A percentile compares a stretch with the other conserved stretches of the same genome.
Evolutionary conservation across 805 yeast genomes (phyloP).

Genomic region (Candida sanyiensis): DNA sequence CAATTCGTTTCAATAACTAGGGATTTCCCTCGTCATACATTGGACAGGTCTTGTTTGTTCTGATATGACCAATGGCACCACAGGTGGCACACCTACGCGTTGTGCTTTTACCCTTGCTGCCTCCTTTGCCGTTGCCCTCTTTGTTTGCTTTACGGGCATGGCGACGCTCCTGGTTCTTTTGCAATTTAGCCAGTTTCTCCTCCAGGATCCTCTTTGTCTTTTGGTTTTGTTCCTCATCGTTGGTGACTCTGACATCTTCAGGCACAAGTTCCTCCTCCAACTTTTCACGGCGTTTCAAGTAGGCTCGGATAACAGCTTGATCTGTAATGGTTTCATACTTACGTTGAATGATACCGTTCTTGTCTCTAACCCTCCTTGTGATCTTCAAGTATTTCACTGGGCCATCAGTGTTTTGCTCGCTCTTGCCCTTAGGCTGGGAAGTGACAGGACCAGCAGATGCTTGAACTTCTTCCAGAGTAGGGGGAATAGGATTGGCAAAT

Average conservation of each 20-base stretch:
- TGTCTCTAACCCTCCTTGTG: conserved; percentile 74
- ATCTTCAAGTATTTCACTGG: conserved; percentile 46
- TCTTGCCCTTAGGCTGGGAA: conserved; percentile 14
- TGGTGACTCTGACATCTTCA: conserved; percentile 69
- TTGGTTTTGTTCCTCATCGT: conserved; percentile 77
- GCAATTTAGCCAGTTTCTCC: conserved; percentile 77
- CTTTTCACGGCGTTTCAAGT: conserved; percentile 63
- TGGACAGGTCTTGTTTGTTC: conserved; percentile 87
- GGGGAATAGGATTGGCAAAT: conserved; percentile 34
- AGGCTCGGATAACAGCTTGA: conserved; percentile 82
- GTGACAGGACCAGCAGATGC: background rate
- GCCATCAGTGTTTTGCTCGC: no score
- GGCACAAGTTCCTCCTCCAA: conserved; percentile 60
- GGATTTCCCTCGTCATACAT: conserved; percentile 52
- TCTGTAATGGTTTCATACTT: conserved; percentile 73
- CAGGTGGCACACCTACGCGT: conserved; percentile 89
- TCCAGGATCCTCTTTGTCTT: conserved; percentile 72
- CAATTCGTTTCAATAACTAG: background rate
- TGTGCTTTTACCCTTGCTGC: conserved; percentile 32
- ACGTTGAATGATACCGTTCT: conserved; percentile 81
- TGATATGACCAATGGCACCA: conserved; percentile 92
- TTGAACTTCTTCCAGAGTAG: conserved; percentile 22
- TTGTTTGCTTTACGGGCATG: conserved; percentile 49
- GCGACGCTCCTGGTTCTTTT: conserved; percentile 67
- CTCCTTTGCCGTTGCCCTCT: conserved; percentile 28